A percentile compares a stretch with the other conserved stretches of the same genome.
Conservation (phyloP, 2,329 filamentous ascomycete species). For the Cytospora chrysosperma region DNA sequence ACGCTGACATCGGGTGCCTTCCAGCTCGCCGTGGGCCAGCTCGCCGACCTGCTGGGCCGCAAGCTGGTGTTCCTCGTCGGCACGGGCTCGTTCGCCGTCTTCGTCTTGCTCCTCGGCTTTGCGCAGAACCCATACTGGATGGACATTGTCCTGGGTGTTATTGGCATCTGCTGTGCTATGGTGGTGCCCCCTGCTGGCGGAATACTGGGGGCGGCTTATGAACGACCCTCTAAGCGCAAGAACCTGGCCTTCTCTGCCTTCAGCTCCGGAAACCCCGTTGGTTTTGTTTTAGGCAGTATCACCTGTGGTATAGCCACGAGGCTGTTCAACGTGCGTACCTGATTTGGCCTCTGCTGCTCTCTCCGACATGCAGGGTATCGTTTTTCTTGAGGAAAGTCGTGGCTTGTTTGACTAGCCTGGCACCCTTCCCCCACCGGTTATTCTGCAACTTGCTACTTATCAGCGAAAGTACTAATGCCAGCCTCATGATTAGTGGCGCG, state of each 20-base stretch:
- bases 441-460: neutral
- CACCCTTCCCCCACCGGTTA: no score
- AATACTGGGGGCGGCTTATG: slow-evolving; percentile 62
- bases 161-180: slow-evolving; percentile 64
- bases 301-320: slow-evolving; percentile 61
- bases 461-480: neutral
- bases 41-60: slow-evolving; percentile 66
- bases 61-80: slow-evolving; percentile 59
- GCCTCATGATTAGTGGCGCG: slow-evolving; percentile 51
- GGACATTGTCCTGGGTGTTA: slow-evolving; percentile 61
- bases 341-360: neutral
- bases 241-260: slow-evolving; percentile 66
- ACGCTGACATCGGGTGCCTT: slow-evolving; percentile 64
- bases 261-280: slow-evolving; percentile 41
- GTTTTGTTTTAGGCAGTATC: slow-evolving; percentile 48
- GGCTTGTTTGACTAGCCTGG: neutral
- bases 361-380: neutral
- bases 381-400: neutral
- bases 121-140: slow-evolving; percentile 56
- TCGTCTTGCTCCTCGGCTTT: slow-evolving; percentile 59
- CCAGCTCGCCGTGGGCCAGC: slow-evolving; percentile 63
- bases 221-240: slow-evolving; percentile 59
- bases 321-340: slow-evolving; percentile 44
- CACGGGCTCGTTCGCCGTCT: slow-evolving; percentile 57
- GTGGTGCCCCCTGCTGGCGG: slow-evolving; percentile 64